Evolutionary conservation across 306 rosid species (phyloP), one percentile per base, ranked within the genome.

Genomic region (Carpinus viminea): DNA sequence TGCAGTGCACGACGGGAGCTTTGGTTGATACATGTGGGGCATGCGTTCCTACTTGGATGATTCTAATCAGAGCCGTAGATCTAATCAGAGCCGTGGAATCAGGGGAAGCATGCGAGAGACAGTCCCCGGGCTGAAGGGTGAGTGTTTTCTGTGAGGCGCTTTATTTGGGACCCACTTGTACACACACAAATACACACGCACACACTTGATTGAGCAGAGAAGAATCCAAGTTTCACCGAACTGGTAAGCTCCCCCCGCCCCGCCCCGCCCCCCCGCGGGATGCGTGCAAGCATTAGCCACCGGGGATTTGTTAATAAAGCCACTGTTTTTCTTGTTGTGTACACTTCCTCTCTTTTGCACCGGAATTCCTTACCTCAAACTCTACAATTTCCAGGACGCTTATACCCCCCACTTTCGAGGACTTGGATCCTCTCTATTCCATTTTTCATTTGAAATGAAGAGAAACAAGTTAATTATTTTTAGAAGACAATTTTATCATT

Each of bases 111-210:
- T 52, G 47, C 74, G 72, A 31, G 31, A 60, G 34, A 60, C 17
- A 12, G 66, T 24, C 21, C 65, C 80, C 76, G 70, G 31, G 60
- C 60, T 71, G 61, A 54, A 62, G 74, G 11, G 65, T 15, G 81
- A 65, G 34, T 54, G 6, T 45, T 24, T 66, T 72, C 53, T 17
- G 55, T 71, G 43, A 20, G 52, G 69, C 45, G 4, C 72, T 50
- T 50, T 46, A 57, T 36, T 38, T 76, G 34, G 79, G 80, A 57
- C 82, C 81, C 83, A 74, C 86, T 69, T 36, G 21, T 43, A 12
- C 65, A 68, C 55, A 73, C 5, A 26, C 3, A 7, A 20, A 8
- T 10, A 31, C 0, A 41, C 45, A 41, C 8, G 45, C 45, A 41
- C 13, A 12, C 8, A 59, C 7, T 12, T 31, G 46, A 9, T 15